Base-by-base conservation (phyloP, 2,329 filamentous ascomycete genomes). In the Phaeosphaeria sp. region DNA sequence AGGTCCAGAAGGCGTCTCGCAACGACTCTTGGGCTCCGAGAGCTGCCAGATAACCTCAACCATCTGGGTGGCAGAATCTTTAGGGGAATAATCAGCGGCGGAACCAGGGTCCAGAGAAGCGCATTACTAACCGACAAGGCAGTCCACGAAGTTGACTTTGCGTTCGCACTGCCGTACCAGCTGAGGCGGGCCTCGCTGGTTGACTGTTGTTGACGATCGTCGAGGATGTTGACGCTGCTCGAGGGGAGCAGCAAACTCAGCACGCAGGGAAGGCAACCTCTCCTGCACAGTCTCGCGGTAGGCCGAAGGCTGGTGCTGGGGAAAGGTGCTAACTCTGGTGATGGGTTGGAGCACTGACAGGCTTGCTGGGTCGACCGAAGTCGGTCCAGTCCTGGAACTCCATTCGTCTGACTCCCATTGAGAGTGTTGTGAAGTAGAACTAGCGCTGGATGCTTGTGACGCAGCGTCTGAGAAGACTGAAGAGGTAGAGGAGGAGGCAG, bases 1-100 rank as follows among this genome's bases (percentile, higher is more conserved):
- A 75, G 91, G 92, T 74, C 85, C 89, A 63, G 81, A 80, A 60
- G 77, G 73, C 56, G 86, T 82, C 74, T 94, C 91, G 69, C 84
- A 89, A 69, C 89, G 88, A 77, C 91, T 91, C 56, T 90, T 86
- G 36, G 90, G 87, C 57, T 92, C 93, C 53, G 94, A 96, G 44
- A 94, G 84, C 46, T 95, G 93, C 95, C 95, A 99, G 72, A 99
- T 97, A 53, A 91, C 91, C 82, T 97, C 93, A 49, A 99, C 93
- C 78, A 98, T 96, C 79, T 97, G 92, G 53, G 95, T 95, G 52
- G 95, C 95, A 69, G 94, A 96, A 87, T 97, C 94, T 97, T 85
- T 75, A 67, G 72, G 61, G 51, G 43, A 51, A 59, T 27, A 62
- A 66, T 75, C 68, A 75, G 72, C 60, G 64, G 58, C 20, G 61